Conservation (phyloP, 176 grass and related monocot species). For the Musa troglodytarum region DNA sequence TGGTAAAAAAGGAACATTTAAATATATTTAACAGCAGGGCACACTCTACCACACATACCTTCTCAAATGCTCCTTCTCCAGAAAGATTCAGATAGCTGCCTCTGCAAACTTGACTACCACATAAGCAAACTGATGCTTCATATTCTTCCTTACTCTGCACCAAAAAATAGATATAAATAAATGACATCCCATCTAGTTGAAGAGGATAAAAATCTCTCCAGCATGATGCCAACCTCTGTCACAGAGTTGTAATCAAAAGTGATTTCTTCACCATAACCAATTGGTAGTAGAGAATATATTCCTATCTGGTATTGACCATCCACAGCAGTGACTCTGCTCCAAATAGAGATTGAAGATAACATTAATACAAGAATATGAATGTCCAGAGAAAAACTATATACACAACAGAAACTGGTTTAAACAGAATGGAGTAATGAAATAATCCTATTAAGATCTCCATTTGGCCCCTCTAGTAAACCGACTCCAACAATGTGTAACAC, state of each 20-base stretch:
- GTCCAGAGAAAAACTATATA: too few species aligned
- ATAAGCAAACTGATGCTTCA: conserved; percentile 87
- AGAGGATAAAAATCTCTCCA: conserved; percentile 3
- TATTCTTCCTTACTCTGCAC: conserved; percentile 97
- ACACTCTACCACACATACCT: conserved; percentile 41
- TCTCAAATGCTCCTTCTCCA: conserved; percentile 92
- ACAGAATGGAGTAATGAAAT: too few species aligned
- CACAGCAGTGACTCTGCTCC: conserved; percentile 87
- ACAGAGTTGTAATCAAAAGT: conserved; percentile 99
- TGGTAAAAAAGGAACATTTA: neutral
- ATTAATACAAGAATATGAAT: conserved; percentile 1
- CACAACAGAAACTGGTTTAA: too few species aligned
- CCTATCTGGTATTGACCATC: conserved; percentile 97
- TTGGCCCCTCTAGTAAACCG: too few species aligned
- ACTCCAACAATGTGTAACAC: too few species aligned
- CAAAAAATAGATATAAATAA: conserved; percentile 28
- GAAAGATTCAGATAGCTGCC: conserved; percentile 97
- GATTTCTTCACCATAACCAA: conserved; percentile 94
- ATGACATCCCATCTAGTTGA: conserved; percentile 12
- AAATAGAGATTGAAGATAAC: neutral
- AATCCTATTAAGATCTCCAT: too few species aligned
- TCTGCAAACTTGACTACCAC: conserved; percentile 95
- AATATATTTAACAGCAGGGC: neutral
- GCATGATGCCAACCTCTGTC: conserved; percentile 63
- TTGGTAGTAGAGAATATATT: conserved; percentile 83